These are phyloP conservation scores for Trifolium fragiferum DNA, from an alignment of 306 rosid species.

Conservation along the genomic window DNA sequence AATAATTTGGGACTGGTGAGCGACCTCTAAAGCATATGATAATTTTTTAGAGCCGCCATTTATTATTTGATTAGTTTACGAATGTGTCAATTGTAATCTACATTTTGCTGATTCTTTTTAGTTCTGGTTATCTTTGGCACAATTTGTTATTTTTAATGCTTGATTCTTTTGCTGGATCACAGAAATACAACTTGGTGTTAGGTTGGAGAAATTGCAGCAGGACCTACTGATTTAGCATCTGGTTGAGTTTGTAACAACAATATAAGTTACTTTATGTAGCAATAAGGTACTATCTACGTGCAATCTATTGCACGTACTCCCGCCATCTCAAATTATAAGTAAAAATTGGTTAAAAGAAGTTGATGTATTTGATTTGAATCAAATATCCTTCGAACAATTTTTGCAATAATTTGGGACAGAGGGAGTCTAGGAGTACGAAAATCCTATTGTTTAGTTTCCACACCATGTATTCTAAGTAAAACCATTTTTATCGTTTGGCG, in stretches of 20 bases:
- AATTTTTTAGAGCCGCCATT: background rate
- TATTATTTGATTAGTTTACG: background rate
- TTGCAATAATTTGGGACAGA: no score
- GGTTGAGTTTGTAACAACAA: constrained; percentile 8
- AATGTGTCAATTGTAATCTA: constrained; percentile 8
- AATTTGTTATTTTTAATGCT: constrained; percentile 7
- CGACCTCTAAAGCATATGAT: constrained; percentile 14
- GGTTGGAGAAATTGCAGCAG: constrained; percentile 28
- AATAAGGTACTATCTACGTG: constrained; percentile 1
- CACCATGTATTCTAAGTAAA: no score
- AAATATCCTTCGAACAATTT: no score
- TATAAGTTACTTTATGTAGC: constrained; percentile 16
- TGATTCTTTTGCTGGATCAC: constrained; percentile 27
- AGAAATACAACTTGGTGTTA: constrained; percentile 15
- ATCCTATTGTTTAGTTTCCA: no score
- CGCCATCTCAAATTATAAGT: no score
- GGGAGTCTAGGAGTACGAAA: no score
- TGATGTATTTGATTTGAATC: no score
- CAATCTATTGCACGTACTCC: background rate
- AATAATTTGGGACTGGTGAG: constrained; percentile 37
- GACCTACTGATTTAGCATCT: constrained; percentile 7
- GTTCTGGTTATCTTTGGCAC: background rate
- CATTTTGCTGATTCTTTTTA: constrained; percentile 6
- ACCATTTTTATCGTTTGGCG: no score
- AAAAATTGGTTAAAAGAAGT: no score